Base-by-base conservation (phyloP, 495 filamentous ascomycete genomes). In the Penicillium egyptiacum region DNA sequence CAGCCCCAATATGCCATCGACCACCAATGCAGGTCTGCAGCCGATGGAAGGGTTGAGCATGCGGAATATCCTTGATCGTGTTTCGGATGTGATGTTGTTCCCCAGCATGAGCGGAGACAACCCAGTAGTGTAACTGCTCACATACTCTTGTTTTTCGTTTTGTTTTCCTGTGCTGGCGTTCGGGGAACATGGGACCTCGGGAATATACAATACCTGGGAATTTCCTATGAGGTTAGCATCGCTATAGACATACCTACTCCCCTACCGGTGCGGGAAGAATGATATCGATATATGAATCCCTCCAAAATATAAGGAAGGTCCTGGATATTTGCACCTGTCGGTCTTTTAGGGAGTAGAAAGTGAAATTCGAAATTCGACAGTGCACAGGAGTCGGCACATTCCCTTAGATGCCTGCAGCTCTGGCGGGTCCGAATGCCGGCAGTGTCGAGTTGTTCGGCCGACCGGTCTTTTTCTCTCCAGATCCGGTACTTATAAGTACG, bases 41-140 rank as follows among this genome's bases (percentile, higher is more conserved):
- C 54, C 51, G 12, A 25, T 49, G 46, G 66, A 68, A 25, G 62
- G 65, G 25, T 54, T 57, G 58, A 48, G 53, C 45, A 72, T 72
- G 67, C 65, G 57, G 30, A 63, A 65, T 42, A 70, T 72, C 22
- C 28, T 72, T 26, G 69, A 57, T 26, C 67, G 63, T 17, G 75
- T 77, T 11, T 75, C 75, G 43, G 69, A 75, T 28, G 75, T 75
- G 26, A 77, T 77, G 75, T 51, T 75, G 41, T 77, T 77, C 44
- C 75, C 75, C 10, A 72, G 53, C n/a, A 70, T 72, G 68, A 66
- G 60, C 23, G 68, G 62, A 5, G 46, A 57, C 5, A 31, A 53
- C 14, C 58, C 66, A 2, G 37, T 50, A 17, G 54, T 33, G 2
- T 63, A 50, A 60, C 10, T 30, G 6, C 6, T 17, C 23, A 12